phyloP scores from a whole-genome alignment of 2,329 filamentous ascomycete genomes.

The Ciborinia camelliae region DNA sequence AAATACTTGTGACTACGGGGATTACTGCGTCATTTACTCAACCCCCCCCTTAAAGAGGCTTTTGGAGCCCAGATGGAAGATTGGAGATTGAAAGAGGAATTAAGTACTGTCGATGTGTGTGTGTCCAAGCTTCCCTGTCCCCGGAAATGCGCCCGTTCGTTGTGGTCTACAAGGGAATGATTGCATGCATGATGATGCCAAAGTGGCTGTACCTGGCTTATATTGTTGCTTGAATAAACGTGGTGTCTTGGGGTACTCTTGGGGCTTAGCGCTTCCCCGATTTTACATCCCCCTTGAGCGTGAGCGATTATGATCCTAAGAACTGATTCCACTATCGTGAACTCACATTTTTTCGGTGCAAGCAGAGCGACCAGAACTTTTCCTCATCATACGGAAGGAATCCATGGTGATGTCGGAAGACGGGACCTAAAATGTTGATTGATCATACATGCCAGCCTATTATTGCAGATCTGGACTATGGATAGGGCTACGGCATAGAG shows the following conservation, averaged over 20 bases:
- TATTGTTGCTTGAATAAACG: constrained; percentile 24
- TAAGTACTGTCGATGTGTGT: too few relatives aligned
- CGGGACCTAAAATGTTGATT: not conserved
- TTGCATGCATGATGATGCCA: constrained; percentile 30
- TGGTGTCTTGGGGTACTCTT: constrained; percentile 26
- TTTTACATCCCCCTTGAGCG: constrained; percentile 4
- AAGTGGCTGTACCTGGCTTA: constrained; percentile 24
- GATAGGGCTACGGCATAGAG: constrained; percentile 11
- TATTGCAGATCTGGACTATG: constrained; percentile 2
- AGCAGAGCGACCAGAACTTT: not conserved
- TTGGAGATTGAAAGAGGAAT: too few relatives aligned
- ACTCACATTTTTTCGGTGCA: not conserved
- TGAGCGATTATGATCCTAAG: constrained; percentile 5
- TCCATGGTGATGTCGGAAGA: not conserved
- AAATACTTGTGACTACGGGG: not conserved
- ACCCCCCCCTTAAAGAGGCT: not conserved
- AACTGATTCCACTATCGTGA: not conserved
- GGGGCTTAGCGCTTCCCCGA: constrained; percentile 21
- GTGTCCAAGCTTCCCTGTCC: constrained; percentile 26
- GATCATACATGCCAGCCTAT: too few relatives aligned
- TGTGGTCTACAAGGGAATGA: constrained; percentile 12
- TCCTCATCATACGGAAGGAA: not conserved
- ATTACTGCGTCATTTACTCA: not conserved
- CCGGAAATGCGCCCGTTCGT: constrained; percentile 13
- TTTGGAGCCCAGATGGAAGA: constrained; percentile 11